Base-by-base conservation (phyloP, 148 eudicot genomes). In the Dianthus caryophyllus region DNA sequence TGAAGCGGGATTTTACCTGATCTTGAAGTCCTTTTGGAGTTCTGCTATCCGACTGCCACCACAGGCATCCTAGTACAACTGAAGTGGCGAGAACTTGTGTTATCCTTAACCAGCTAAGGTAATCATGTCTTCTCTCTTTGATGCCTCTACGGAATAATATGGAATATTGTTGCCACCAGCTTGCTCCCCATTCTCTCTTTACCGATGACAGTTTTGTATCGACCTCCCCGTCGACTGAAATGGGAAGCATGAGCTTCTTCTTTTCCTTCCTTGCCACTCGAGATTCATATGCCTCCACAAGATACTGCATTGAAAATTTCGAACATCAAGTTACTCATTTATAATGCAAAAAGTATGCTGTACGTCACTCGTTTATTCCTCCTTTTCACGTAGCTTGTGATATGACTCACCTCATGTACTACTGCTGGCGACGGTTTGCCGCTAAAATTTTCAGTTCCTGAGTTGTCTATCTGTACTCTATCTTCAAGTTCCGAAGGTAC, bases 71-170 rank as follows among this genome's bases (percentile, higher is more conserved):
- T 63, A 93, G 70, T 69, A 93, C 80, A 58, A 87, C 73, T 20
- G 98, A 97, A 20, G 96, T 93, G 17, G 82, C 78, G 26, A 93
- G 72, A 60, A 93, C 91, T 77, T 93, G 98, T 22, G 90, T 90
- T 33, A 93, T 72, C 78, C 98, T 82, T 64, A 93, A 74, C 98
- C 98, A 93, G 86, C 98, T 88, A 59, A 93, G 90, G 68, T 93
- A 90, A 64, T 93, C 98, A 54, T 93, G 92, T 33, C 81, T 73
- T 65, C 98, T 69, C 77, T 93, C 98, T 83, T 88, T 93, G 49
- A 93, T 76, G 33, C 98, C 98, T 83, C 98, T 81, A 64, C 72
- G 31, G 71, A 86, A 86, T 61, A 93, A 67, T 14, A 93, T 93
- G 47, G 79, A 72, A 60, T 81, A 90, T 57, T 90, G 98, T 47